Conservation (phyloP, 2,329 filamentous ascomycete genomes). For the Verticillium dahliae region DNA sequence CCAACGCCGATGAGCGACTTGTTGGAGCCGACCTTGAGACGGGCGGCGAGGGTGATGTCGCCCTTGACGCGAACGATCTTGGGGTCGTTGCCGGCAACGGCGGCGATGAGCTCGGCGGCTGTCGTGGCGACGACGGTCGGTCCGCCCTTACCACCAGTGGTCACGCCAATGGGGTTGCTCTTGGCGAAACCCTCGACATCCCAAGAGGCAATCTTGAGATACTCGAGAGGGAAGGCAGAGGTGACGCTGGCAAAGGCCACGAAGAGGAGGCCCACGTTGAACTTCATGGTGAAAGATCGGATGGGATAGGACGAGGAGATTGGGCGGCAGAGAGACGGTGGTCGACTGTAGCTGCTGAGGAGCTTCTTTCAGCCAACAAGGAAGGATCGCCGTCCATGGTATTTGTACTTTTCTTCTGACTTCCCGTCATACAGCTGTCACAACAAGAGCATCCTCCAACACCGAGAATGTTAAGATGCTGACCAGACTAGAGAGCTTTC, state of each 20-base stretch:
- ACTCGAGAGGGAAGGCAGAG: slow-evolving; percentile 11
- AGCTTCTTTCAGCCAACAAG: background rate
- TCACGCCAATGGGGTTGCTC: slow-evolving; percentile 28
- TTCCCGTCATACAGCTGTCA: background rate
- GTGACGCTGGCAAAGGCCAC: slow-evolving; percentile 1
- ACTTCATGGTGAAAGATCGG: slow-evolving; percentile 4
- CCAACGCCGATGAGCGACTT: slow-evolving; percentile 33
- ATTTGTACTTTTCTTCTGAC: background rate
- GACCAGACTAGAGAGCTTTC: background rate
- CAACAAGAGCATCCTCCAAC: background rate
- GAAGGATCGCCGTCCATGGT: background rate
- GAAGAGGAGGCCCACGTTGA: slow-evolving; percentile 3
- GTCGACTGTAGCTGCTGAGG: background rate
- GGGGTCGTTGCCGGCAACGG: slow-evolving; percentile 32
- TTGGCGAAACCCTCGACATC: slow-evolving; percentile 17
- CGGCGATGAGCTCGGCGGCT: slow-evolving; percentile 32
- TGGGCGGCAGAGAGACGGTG: background rate
- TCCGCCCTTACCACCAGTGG: slow-evolving; percentile 34
- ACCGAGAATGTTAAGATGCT: background rate
- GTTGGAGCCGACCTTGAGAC: slow-evolving; percentile 37
- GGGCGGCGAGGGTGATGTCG: slow-evolving; percentile 29
- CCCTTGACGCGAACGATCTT: slow-evolving; percentile 37
- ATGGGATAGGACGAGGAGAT: background rate
- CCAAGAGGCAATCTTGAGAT: slow-evolving; percentile 16
- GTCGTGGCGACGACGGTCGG: slow-evolving; percentile 39